Base-by-base conservation (phyloP, 805 yeast species). In the Teunomyces stri region DNA sequence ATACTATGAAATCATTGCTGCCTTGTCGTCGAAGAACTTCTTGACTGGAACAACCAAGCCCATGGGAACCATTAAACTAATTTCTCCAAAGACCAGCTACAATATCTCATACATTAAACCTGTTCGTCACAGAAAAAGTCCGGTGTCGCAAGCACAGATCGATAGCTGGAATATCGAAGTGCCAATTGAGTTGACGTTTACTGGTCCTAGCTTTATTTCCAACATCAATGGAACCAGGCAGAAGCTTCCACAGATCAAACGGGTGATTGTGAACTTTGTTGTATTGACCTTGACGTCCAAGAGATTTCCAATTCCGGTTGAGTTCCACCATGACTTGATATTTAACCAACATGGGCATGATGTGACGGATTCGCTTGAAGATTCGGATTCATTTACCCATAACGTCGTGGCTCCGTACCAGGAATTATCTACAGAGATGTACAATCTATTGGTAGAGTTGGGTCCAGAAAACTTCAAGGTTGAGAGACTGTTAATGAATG, bases 231-330 rank as follows among this genome's bases (percentile, higher is more conserved):
- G 34, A 12, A 38, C 52, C 0, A 47, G 41, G 16, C 9, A 21
- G 18, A 55, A 57, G 30, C 51, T 48, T 5, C 66, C 68, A 1
- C 58, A 58, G 30, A 49, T 65, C 39, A 62, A 57, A 33, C 12
- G 42, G 1, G 50, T 61, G 7, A 29, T 37, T 2, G 61, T 64
- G 2, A 74, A 69, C 34, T 57, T 72, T 22, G 62, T 62, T 3
- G 72, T 61, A 1, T 43, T 64, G 28, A 65, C 74, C 16, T 50
- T 65, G 13, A 54, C 61, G 37, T 65, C 75, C 1, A 58, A 61
- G 11, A 59, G 62, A 42, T 51, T 55, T 21, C 66, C 72, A 2
- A 66, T 72, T 10, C 75, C 77, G 1, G 45, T 72, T 7, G 77
- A 70, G 53, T 47, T 72, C 25, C 59, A 62, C 46, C 73, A 70